These are phyloP conservation scores for Pezicula radicicola DNA, from an alignment of 2,329 filamentous ascomycete species.

Conservation along the genomic window DNA sequence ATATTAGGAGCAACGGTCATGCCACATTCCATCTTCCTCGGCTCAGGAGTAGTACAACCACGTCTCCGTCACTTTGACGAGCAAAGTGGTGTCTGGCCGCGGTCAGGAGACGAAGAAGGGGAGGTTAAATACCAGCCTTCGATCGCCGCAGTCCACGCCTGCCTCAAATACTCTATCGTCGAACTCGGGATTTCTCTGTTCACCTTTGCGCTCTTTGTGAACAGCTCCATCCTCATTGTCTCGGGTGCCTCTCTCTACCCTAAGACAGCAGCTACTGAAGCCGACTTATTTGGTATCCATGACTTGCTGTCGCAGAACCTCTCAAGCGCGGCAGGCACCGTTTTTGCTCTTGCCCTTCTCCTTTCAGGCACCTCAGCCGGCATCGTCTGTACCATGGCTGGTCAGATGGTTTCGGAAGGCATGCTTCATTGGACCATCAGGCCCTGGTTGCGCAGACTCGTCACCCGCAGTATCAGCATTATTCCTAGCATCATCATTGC, in stretches of 20 bases:
- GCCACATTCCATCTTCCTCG: slow-evolving; percentile 67
- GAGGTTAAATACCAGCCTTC: slow-evolving; percentile 69
- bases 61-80: slow-evolving; percentile 64
- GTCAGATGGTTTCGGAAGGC: slow-evolving; percentile 86
- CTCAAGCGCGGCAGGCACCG: slow-evolving; percentile 70
- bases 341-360: slow-evolving; percentile 81
- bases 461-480: slow-evolving; percentile 79
- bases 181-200: slow-evolving; percentile 73
- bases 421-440: slow-evolving; percentile 71
- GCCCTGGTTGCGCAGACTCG: slow-evolving; percentile 75
- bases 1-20: slow-evolving; percentile 76
- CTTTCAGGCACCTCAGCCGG: slow-evolving; percentile 79
- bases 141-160: slow-evolving; percentile 68
- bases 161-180: slow-evolving; percentile 68
- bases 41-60: slow-evolving; percentile 66
- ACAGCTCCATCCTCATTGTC: slow-evolving; percentile 78
- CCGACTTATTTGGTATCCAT: slow-evolving; percentile 84
- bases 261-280: slow-evolving; percentile 56
- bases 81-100: slow-evolving; percentile 48
- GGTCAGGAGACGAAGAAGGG: slow-evolving; percentile 32
- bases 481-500: slow-evolving; percentile 81
- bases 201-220: slow-evolving; percentile 82
- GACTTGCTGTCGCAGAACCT: slow-evolving; percentile 65
- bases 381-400: slow-evolving; percentile 85
- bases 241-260: slow-evolving; percentile 74